Evolutionary conservation across 345 rosid genomes (phyloP).

Genomic region (Eucalyptus decipiens): DNA sequence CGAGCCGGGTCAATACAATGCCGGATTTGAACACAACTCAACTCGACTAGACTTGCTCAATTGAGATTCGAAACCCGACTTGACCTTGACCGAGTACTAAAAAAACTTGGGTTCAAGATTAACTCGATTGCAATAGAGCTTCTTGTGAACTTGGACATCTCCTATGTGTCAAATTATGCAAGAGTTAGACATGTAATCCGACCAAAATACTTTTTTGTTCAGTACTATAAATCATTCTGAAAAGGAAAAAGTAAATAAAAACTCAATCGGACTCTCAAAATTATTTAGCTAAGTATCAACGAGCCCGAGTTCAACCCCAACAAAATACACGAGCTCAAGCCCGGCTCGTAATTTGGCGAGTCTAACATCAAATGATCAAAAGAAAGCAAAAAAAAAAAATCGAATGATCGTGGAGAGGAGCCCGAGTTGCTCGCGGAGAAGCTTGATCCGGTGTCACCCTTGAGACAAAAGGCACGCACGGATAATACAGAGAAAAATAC

Average conservation of each 20-base stretch:
- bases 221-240: no score
- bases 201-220: background rate
- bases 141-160: background rate
- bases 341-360: background rate
- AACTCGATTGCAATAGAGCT: background rate
- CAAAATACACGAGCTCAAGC: background rate
- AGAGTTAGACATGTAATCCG: background rate
- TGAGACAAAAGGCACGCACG: background rate
- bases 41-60: background rate
- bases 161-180: fast-evolving
- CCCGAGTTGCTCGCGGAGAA: no score
- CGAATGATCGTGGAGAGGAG: no score
- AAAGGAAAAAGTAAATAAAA: no score
- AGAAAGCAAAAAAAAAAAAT: no score
- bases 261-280: fast-evolving
- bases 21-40: background rate
- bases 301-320: background rate
- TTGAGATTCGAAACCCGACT: background rate
- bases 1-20: background rate
- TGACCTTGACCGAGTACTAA: background rate
- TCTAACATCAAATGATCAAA: background rate
- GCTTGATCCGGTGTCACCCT: no score
- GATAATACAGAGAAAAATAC: background rate
- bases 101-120: background rate
- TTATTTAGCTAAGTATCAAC: no score